Evolutionary conservation across 1,284 basidiomycete genomes (phyloP).

Genomic region (Moesziomyces sp.): DNA sequence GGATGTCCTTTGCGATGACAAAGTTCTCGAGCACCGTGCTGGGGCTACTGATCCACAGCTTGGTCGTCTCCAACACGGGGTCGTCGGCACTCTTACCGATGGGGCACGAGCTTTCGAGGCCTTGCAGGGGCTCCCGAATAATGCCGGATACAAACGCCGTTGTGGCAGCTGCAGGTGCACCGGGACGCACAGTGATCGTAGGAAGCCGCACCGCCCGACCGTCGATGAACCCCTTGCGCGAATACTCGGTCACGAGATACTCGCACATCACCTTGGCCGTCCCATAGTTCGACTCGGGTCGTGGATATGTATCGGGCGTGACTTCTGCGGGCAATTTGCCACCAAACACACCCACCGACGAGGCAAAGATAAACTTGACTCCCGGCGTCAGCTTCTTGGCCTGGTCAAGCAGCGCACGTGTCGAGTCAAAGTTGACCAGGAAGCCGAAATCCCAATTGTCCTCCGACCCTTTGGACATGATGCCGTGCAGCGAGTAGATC

Average conservation of each 20-base stretch:
- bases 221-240: conserved; percentile 46
- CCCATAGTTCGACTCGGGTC: conserved; percentile 49
- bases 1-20: conserved; percentile 42
- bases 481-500: conserved; percentile 53
- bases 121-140: conserved; percentile 47
- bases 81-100: conserved; percentile 40
- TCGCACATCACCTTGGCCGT: conserved; percentile 54
- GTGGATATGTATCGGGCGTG: conserved; percentile 29
- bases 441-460: conserved; percentile 50
- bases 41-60: conserved; percentile 41
- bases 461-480: conserved; percentile 52
- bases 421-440: conserved; percentile 49
- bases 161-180: conserved; percentile 45
- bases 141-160: conserved; percentile 54
- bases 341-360: conserved; percentile 45
- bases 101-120: conserved; percentile 41
- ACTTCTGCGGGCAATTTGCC: conserved; percentile 45
- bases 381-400: conserved; percentile 18
- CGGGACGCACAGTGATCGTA: conserved; percentile 46
- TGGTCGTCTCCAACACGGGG: conserved; percentile 19
- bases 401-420: conserved; percentile 33
- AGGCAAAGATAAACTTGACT: conserved; percentile 46
- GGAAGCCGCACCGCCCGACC: conserved; percentile 44
- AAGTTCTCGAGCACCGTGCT: conserved; percentile 48
- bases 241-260: conserved; percentile 51